Percentiles rank a stretch among this genome's conserved stretches.
Evolutionary conservation across 352 stramenopile genomes (phyloP).

Genomic region (Globisporangium cylindrosporum): DNA sequence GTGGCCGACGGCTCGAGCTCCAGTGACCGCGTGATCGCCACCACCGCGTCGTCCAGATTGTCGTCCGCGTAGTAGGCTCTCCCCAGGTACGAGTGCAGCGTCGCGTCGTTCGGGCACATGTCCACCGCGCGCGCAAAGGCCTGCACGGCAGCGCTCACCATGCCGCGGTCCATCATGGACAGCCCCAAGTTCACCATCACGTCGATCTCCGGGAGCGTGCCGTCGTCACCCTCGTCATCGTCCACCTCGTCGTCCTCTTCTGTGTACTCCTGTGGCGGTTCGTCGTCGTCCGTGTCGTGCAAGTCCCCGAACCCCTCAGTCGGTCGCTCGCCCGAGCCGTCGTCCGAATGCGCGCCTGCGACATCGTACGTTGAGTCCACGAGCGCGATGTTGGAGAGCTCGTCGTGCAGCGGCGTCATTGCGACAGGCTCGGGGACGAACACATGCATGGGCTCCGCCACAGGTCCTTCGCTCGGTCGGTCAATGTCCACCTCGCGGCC

Average conservation of each 20-base stretch:
- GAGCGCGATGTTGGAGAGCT: conserved; percentile 43
- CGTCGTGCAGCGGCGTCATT: conserved; percentile 38
- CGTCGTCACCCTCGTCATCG: conserved; percentile 64
- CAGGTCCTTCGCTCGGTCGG: conserved; percentile 15
- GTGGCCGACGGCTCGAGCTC: conserved; percentile 74
- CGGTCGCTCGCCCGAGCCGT: conserved; percentile 33
- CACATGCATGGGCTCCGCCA: background rate
- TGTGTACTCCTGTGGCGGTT: conserved; percentile 45
- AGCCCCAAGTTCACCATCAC: conserved; percentile 78
- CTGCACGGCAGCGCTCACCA: conserved; percentile 68
- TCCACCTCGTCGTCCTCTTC: conserved; percentile 52
- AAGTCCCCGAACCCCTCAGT: conserved; percentile 34
- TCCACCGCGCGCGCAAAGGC: conserved; percentile 83
- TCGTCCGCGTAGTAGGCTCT: conserved; percentile 83
- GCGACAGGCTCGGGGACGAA: conserved; percentile 16
- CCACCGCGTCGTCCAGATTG: conserved; percentile 74
- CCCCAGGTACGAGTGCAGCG: conserved; percentile 76
- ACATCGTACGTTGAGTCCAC: conserved; percentile 55
- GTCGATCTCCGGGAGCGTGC: conserved; percentile 70
- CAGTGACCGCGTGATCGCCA: conserved; percentile 59
- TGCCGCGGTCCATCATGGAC: conserved; percentile 83
- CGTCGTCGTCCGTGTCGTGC: conserved; percentile 48
- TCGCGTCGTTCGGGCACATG: conserved; percentile 68
- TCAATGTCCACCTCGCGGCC: conserved; percentile 39
- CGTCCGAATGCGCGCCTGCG: conserved; percentile 29